Percentiles rank a stretch among this genome's conserved stretches.
Conservation (phyloP, 1,139 yeast species). For the Magnusiomyces sp. region DNA sequence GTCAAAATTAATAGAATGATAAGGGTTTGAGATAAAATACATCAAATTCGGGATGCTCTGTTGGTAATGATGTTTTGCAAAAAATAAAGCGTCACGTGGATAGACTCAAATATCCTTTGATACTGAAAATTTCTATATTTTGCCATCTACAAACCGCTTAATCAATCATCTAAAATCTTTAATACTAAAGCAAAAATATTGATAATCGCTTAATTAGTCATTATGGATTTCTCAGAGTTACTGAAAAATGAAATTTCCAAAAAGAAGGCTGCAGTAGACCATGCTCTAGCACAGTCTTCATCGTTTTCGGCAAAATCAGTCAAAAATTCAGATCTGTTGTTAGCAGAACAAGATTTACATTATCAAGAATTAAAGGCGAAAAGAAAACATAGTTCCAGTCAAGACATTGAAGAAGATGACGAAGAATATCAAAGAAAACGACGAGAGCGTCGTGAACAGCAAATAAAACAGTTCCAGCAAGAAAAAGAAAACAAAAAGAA, state of each 20-base stretch:
- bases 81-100: too few relatives aligned
- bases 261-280: constrained; percentile 20
- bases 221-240: constrained; percentile 29
- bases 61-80: too few relatives aligned
- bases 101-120: too few relatives aligned
- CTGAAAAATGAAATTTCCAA: constrained; percentile 29
- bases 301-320: constrained; percentile 18
- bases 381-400: constrained; percentile 19
- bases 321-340: constrained; percentile 22
- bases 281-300: too few relatives aligned
- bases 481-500: not conserved
- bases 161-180: too few relatives aligned
- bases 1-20: too few relatives aligned
- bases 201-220: not conserved
- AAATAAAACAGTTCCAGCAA: not conserved
- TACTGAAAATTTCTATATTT: too few relatives aligned
- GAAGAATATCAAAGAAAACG: not conserved
- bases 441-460: too few relatives aligned
- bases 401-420: constrained; percentile 19
- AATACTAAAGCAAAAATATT: not conserved
- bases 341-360: constrained; percentile 20
- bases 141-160: too few relatives aligned
- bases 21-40: too few relatives aligned
- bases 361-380: constrained; percentile 23
- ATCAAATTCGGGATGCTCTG: too few relatives aligned